A percentile compares a stretch with the other conserved stretches of the same genome.
Conservation (phyloP, 169 alveolate species). For the Plasmodium gallinaceum region DNA sequence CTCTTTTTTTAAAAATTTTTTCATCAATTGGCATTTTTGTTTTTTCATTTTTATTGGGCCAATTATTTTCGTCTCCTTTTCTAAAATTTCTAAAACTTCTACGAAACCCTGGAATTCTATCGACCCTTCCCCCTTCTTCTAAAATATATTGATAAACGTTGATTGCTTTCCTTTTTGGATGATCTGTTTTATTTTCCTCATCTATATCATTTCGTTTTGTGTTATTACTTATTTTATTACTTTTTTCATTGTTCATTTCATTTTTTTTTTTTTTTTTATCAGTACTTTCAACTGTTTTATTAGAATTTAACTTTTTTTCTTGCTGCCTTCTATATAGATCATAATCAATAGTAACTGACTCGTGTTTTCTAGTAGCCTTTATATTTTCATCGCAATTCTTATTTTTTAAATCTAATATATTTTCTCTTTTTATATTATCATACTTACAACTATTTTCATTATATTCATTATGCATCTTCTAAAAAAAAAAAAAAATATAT, state of each 20-base stretch:
- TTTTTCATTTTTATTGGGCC: slow-evolving; percentile 31
- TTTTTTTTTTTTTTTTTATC: slow-evolving; percentile 44
- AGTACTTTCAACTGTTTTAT: slow-evolving; percentile 12
- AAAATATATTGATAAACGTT: slow-evolving; percentile 68
- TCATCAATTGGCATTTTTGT: slow-evolving; percentile 50
- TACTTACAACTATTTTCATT: slow-evolving; percentile 22
- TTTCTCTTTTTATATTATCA: slow-evolving; percentile 40
- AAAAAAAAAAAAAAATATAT: slow-evolving; percentile 4
- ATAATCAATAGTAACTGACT: slow-evolving; percentile 67
- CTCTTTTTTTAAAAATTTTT: slow-evolving; percentile 66
- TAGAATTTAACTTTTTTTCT: slow-evolving; percentile 59
- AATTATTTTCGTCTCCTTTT: slow-evolving; percentile 37
- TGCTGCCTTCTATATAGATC: slow-evolving; percentile 71
- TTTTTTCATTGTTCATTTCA: slow-evolving; percentile 26
- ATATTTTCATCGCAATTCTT: slow-evolving; percentile 15
- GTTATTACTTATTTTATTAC: slow-evolving; percentile 4
- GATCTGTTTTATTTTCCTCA: slow-evolving; percentile 49
- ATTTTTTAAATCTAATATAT: slow-evolving; percentile 16
- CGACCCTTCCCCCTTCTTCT: slow-evolving; percentile 69
- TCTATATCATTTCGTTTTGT: slow-evolving; percentile 21
- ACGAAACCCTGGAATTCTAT: slow-evolving; percentile 69
- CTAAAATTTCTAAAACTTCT: slow-evolving; percentile 51
- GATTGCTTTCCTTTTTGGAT: slow-evolving; percentile 71
- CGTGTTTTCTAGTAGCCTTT: slow-evolving; percentile 18
- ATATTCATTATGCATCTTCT: slow-evolving; percentile 47